Base-by-base conservation (phyloP, 2,329 filamentous ascomycete species). In the Calonectria hawksworthii region DNA sequence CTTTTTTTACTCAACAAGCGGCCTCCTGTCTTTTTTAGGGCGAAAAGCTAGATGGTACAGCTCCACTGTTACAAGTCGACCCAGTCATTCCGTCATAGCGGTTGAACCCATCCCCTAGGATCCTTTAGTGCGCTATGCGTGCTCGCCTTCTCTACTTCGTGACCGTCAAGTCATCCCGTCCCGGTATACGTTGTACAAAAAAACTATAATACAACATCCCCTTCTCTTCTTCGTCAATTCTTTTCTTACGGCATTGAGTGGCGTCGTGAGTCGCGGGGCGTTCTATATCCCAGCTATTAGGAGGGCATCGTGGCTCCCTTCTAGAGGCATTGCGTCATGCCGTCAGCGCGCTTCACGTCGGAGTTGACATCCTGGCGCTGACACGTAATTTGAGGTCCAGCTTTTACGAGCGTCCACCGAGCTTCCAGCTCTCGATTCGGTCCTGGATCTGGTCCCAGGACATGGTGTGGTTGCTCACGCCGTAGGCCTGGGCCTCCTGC, bases 361-460 rank as follows among this genome's bases (percentile, higher is more conserved):
- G 34, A n/a, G 14, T 41, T 30, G 54, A 47, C 26, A 59, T 41
- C 50, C 50, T 52, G 16, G 23, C 30, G 23, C 51, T 32, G 50
- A 69, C 56, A 63, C 13, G n/a, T 21, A 51, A 28, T 36, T 44
- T 51, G 8, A 2, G 21, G 21, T 36, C 50, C 30, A 32, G 18
- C 44, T 32, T 66, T 66, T 79, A 81, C 9, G 70, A 76, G 75
- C 86, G 83, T 82, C 90, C 91, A 7, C 96, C 96, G 75, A 99
- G 85, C 81, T 95, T 93, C 95, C 96, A 98, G 82, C 91, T 90
- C 56, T 93, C 91, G 80, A 99, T 97, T 70, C 94, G 90, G 73
- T 96, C 93, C 87, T 99, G 96, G 54, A 99, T 96, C 85, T 98
- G 94, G 68, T 94, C 93, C 96, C 97, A 99, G 32, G 89, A 89